Conservation (phyloP, 345 rosid species). For the Kernera saxatilis region DNA sequence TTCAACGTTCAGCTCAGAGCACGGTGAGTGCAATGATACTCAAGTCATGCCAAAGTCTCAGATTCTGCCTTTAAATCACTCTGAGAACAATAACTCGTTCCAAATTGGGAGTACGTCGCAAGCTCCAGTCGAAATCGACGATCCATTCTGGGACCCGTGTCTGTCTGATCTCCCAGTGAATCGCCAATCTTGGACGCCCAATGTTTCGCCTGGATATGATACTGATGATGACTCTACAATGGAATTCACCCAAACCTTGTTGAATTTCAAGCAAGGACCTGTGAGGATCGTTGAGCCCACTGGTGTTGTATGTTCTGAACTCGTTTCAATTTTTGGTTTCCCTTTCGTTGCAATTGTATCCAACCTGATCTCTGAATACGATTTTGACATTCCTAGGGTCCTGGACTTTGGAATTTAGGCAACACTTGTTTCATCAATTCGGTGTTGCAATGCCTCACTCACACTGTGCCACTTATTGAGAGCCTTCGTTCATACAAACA, state of each 20-base stretch:
- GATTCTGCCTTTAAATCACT: background rate
- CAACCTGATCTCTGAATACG: background rate
- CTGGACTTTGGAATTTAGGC: conserved; percentile 74
- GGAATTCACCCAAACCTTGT: background rate
- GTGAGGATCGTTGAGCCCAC: background rate
- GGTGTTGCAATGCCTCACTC: conserved; percentile 83
- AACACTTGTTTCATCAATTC: conserved; percentile 85
- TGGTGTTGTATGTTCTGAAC: conserved; percentile 27
- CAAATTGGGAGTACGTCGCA: no score
- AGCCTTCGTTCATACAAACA: conserved; percentile 44
- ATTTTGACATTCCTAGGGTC: conserved; percentile 47
- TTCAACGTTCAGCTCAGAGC: background rate
- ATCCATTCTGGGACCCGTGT: background rate
- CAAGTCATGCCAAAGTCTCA: background rate
- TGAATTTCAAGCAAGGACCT: background rate
- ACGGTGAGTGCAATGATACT: background rate
- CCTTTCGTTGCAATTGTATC: background rate
- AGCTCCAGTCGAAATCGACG: background rate
- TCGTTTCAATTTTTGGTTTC: background rate
- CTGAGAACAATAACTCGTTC: background rate
- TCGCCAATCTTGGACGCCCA: background rate
- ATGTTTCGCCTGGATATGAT: background rate
- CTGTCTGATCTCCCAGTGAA: background rate
- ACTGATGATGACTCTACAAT: background rate
- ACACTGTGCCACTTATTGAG: conserved; percentile 65